Evolutionary conservation across 371 early-diverging fungal species (phyloP), one percentile per base, ranked within the genome.

Genomic region (Coemansia sp.): DNA sequence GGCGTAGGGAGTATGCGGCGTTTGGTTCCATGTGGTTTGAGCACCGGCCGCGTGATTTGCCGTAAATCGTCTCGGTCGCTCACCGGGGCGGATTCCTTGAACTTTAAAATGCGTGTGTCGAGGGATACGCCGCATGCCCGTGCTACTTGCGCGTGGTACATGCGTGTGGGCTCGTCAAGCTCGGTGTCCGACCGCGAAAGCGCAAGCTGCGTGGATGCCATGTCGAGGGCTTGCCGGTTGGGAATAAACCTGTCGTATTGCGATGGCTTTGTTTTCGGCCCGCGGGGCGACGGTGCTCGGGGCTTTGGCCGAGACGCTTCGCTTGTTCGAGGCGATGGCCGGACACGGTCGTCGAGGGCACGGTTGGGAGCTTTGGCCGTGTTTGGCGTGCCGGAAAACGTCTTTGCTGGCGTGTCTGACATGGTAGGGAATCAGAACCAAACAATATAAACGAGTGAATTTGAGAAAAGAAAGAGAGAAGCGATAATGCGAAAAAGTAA

Each of bases 221-320:
- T 76, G 59, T 88, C 84, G 80, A 85, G 88, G 13, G 86, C 81
- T 5, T 79, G 69, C 51, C 87, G 84, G 65, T 82, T 84, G 1
- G 93, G 90, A 61, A 91, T 90, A 69, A 88, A 87, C 13, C 92
- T 85, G 73, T 92, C 91, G 81, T 84, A 88, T 86, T 90, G 80
- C 55, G 51, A 59, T 1, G 67, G n/a, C 64, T 75, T 75, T 47
- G 72, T 10, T 50, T 73, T 74, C 31, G 58, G 64, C 22, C 51
- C 50, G 14, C 75, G 74, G 14, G 63, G 75, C 57, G 68, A 73
- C 14, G 74, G 61, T 0, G 74, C 72, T 5, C 63, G 64, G 14
- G 50, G 40, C 22, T 21, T 40, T 37, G 40, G 14, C 4, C 14
- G 21, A 22, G 62, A 16, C 51, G 39, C 40, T 8, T 62, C 62